Base-by-base conservation (phyloP, 2,329 filamentous ascomycete genomes). In the Akanthomyces lecanii region DNA sequence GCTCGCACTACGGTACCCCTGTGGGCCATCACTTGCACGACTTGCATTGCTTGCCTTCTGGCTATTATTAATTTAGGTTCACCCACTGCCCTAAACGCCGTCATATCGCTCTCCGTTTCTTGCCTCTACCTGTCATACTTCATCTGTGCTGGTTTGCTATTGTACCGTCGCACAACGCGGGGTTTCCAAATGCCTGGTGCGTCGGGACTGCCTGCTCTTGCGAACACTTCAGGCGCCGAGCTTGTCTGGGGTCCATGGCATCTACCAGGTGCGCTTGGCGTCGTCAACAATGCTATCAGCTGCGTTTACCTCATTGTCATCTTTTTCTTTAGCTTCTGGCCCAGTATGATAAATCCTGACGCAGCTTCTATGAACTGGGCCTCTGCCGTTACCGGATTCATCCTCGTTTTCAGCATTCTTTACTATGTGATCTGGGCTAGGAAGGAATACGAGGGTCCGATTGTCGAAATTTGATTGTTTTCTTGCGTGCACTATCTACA, bases 311-410 rank as follows among this genome's bases (percentile, higher is more conserved):
- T 82, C 69, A 63, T 81, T 1, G 79, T 86, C 47, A 75, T 85
- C 2, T 77, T 83, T 12, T 85, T 87, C 71, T 86, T 82, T 76
- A 79, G 76, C 25, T 82, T 85, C 53, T 84, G 79, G 79, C 82
- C 74, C 0, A 48, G 58, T 6, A 63, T 60, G 48, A 40, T 52
- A 25, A 38, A 59, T 54, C 54, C 62, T 30, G 12, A 25, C 3
- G 25, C 55, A 4, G 55, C 12, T 2, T 23, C 7, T 28, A 57
- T 60, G 53, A 63, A 63, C 62, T 63, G 38, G 38, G 55, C 53
- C 14, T 16, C 42, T 21, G 53, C 25, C 11, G 62, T 63, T 36
- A 63, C 62, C n/a, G 62, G 62, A 3, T 59, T 59, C 12, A 47
- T 63, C 28, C 7, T 79, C 5, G 66, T 80, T 1, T 79, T 82